phyloP scores from a whole-genome alignment of 371 early-diverging fungal species.

The Mucor saturninus region DNA sequence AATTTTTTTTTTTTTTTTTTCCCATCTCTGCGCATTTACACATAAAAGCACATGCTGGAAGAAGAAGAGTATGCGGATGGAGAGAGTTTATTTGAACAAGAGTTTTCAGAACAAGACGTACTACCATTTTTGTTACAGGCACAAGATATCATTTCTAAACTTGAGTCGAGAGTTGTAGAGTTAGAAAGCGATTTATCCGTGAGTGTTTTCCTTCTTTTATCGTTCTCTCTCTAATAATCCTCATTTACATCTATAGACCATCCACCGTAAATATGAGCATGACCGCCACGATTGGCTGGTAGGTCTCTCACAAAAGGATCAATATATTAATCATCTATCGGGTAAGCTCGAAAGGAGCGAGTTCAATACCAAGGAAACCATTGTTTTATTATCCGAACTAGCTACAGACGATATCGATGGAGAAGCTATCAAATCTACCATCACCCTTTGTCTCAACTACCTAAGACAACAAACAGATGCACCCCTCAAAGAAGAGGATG shows the following conservation, averaged over 20 bases:
- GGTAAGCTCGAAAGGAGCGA: slow-evolving; percentile 54
- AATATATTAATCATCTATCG: slow-evolving; percentile 56
- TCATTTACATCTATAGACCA: slow-evolving; percentile 36
- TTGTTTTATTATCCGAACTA: slow-evolving; percentile 52
- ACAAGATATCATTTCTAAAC: slow-evolving; percentile 58
- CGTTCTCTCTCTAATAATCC: neutral
- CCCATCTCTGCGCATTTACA: neutral
- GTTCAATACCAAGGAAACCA: slow-evolving; percentile 59
- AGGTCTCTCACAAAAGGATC: slow-evolving; percentile 61
- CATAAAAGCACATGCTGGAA: neutral
- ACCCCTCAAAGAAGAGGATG: slow-evolving; percentile 21
- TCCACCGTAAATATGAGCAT: slow-evolving; percentile 60
- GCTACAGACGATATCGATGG: slow-evolving; percentile 18
- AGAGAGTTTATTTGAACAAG: slow-evolving; percentile 29
- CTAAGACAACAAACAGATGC: slow-evolving; percentile 39
- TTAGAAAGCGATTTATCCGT: slow-evolving; percentile 60
- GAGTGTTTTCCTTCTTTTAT: neutral
- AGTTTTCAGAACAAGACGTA: slow-evolving; percentile 53
- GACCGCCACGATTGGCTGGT: slow-evolving; percentile 60
- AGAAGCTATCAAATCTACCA: slow-evolving; percentile 36
- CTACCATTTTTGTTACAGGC: slow-evolving; percentile 61
- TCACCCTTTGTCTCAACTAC: slow-evolving; percentile 50
- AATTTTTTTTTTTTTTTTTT: neutral
- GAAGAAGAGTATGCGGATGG: neutral
- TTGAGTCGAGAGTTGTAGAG: slow-evolving; percentile 60